Evolutionary conservation across 2,329 filamentous ascomycete genomes (phyloP), one percentile per base, ranked within the genome.

Genomic region (Lachnellula subtilissima): DNA sequence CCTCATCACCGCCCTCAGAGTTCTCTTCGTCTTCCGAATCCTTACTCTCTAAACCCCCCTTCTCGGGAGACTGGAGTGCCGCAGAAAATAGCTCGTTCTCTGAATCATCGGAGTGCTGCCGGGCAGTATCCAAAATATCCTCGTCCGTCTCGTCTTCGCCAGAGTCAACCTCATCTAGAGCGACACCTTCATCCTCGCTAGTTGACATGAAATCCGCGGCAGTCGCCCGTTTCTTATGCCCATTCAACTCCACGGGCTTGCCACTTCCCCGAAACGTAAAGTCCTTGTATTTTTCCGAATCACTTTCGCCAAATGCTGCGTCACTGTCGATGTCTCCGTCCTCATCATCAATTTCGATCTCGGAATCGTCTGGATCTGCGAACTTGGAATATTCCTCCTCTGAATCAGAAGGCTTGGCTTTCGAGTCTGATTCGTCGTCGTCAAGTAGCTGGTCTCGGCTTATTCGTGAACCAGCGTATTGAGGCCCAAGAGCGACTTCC

Each of bases 391-490:
- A 67, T n/a, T 64, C 59, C 3, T 56, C 73, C 35, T 46, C 53
- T 39, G 19, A 52, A 23, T 52, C 40, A 4, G 55, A 43, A 67
- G 79, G 69, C 56, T 80, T 71, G 39, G 82, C 75, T 39, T 57
- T 62, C 43, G 35, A 55, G 42, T 46, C 47, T 28, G 52, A 54
- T 15, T 79, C 78, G 15, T 78, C 78, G 15, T 78, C 79, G 63
- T 78, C 80, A 50, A 85, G 78, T 15, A 91, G 74, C 12, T 82
- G 84, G 46, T 85, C 76, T 55, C 92, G 82, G 62, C 85, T 91
- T 37, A 97, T 82, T 48, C 83, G 82, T 17, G 88, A 80, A 11
- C 93, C 92, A 60, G 85, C 80, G 72, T 97, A 97, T 68, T 90
- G 82, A 14, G 87, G 85, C 0, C 91, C 93, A 1, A 97, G 77